Base-by-base conservation (phyloP, 176 grass and related monocot species). In the Avena sativa region DNA sequence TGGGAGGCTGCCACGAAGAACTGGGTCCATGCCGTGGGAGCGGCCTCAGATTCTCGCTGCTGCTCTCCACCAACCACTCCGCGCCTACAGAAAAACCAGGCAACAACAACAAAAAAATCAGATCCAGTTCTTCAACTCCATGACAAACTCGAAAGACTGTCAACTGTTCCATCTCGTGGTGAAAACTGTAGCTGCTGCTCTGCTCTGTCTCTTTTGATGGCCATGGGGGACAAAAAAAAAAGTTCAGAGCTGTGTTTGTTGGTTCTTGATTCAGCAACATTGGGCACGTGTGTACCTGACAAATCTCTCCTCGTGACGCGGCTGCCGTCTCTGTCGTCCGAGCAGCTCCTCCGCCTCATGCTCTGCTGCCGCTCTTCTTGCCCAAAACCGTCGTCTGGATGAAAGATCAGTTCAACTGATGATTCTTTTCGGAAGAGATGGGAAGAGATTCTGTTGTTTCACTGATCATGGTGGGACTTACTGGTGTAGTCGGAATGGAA, bases 331-430 rank as follows among this genome's bases (percentile, higher is more conserved):
- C 89, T 92, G n/a, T n/a, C n/a, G 85, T 98, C 92, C 8, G 96
- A 98, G 75, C 92, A 98, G 79, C 96, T 95, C 88, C 88, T 95
- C 64, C 92, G 85, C 91, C 92, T 95, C 86, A 15, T 67, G 2
- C 55, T 40, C 64, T 80, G 48, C 14, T 19, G 21, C 16, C 17
- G 49, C 87, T 19, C 36, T 0, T 62, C 82, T 10, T 55, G 36
- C 63, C 53, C 40, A 44, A 84, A 84, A 23, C 77, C 50, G 26
- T 32, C 12, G 25, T 66, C 63, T 66, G 60, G 4, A 63, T 1
- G 2, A 63, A 1, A 26, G 25, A 12, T 26, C 9, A 63, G 76
- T 47, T 48, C 5, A 6, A 0, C 15, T 32, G 74, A 14, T 63
- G 67, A 30, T 62, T 2, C 20, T 28, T 6, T 10, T 0, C 13